Evolutionary conservation across 768 basidiomycete genomes (phyloP).

Genomic region (Leccinum arenicola): DNA sequence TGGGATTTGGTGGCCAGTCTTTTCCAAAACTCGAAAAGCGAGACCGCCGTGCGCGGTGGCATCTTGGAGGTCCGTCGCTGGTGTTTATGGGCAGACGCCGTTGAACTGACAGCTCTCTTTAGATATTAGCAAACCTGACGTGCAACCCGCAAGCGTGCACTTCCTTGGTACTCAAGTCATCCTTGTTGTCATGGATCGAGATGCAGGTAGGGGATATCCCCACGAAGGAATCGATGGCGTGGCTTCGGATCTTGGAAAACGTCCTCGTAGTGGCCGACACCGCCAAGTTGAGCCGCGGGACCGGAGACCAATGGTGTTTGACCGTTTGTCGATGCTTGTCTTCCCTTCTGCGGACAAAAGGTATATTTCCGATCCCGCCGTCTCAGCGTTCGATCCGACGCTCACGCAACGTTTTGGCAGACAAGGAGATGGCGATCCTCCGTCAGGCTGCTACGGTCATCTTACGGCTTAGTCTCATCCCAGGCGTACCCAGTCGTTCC

Average conservation of each 20-base stretch:
- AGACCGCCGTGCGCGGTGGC: conserved; percentile 48
- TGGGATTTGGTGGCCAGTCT: conserved; percentile 86
- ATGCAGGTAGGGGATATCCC: conserved; percentile 48
- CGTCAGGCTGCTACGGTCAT: conserved; percentile 30
- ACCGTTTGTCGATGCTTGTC: conserved; percentile 51
- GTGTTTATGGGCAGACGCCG: not conserved
- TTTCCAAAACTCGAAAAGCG: conserved; percentile 63
- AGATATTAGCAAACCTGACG: conserved; percentile 78
- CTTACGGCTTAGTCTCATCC: conserved; percentile 37
- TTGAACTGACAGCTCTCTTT: not conserved
- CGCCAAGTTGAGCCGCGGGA: conserved; percentile 51
- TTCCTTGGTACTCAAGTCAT: conserved; percentile 68
- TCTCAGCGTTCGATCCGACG: not conserved
- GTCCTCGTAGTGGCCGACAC: conserved; percentile 50
- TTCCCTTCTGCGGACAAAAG: conserved; percentile 15
- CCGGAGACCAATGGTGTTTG: conserved; percentile 59
- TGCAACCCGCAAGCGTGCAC: conserved; percentile 65
- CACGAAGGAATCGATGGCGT: conserved; percentile 48
- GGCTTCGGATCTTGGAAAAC: conserved; percentile 67
- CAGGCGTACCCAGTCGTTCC: conserved; percentile 23
- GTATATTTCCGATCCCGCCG: not conserved
- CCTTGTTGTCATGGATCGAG: conserved; percentile 77
- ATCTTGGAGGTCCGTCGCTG: conserved; percentile 61
- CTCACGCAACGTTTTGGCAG: conserved; percentile 6
- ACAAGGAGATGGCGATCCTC: conserved; percentile 16